phyloP scores from a whole-genome alignment of 208 protist genomes.

The Crithidia mellificae region DNA sequence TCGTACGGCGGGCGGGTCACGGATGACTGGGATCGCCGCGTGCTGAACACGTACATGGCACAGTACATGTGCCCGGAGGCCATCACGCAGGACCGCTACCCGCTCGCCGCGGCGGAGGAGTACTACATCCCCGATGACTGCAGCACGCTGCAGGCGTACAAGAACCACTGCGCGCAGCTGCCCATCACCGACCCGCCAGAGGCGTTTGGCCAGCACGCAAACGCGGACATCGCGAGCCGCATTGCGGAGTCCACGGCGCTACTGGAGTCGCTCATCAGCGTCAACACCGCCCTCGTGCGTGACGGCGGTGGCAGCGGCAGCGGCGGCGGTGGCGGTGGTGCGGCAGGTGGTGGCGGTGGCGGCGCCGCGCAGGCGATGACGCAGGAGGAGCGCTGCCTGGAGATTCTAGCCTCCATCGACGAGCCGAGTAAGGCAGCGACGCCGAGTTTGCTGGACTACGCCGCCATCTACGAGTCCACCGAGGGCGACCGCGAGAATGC shows the following conservation, averaged over 20 bases:
- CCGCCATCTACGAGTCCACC: conserved; percentile 88
- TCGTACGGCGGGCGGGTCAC: conserved; percentile 99
- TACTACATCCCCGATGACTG: conserved; percentile 91
- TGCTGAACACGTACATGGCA: conserved; percentile 97
- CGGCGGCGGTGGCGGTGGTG: too few relatives aligned
- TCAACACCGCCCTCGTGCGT: conserved; percentile 78
- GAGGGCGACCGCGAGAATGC: conserved; percentile 90
- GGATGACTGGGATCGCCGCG: conserved; percentile 97
- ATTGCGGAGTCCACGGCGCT: conserved; percentile 93
- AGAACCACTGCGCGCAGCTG: conserved; percentile 92
- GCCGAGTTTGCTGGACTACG: conserved; percentile 87
- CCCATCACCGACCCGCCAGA: conserved; percentile 95
- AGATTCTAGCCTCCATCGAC: conserved; percentile 87
- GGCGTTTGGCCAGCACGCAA: conserved; percentile 98
- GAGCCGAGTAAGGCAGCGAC: conserved; percentile 83
- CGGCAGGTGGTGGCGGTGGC: conserved; percentile 37
- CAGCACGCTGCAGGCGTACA: conserved; percentile 91
- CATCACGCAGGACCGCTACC: conserved; percentile 83
- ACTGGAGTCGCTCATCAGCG: conserved; percentile 93
- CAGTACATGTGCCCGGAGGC: conserved; percentile 92
- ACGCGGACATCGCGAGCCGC: conserved; percentile 97
- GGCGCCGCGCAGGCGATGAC: conserved; percentile 41
- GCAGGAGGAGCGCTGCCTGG: conserved; percentile 85
- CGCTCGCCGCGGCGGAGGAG: conserved; percentile 80
- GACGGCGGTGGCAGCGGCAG: conserved; percentile 51